Percentiles rank a stretch among this genome's conserved stretches.
Evolutionary conservation across 2,329 filamentous ascomycete species (phyloP).

Genomic region (Claviceps capensis): DNA sequence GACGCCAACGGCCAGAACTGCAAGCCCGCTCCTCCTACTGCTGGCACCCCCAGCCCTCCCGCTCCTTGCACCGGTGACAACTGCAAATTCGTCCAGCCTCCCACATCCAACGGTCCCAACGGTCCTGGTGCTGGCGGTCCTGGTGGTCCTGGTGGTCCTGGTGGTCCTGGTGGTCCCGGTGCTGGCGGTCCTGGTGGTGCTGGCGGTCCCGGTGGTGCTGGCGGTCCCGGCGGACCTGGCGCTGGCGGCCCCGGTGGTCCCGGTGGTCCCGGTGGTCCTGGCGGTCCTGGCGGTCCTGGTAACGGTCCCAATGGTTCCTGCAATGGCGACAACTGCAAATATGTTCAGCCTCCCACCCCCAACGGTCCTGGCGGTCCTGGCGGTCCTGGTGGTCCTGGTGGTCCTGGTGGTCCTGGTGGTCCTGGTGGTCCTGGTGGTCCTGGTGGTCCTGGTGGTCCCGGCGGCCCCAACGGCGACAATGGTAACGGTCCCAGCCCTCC

Average conservation of each 20-base stretch:
- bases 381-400: neutral
- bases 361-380: neutral
- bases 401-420: neutral
- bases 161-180: neutral
- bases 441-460: neutral
- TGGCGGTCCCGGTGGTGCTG: neutral
- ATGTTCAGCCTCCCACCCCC: neutral
- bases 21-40: constrained; percentile 6
- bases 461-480: neutral
- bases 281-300: neutral
- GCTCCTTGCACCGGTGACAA: constrained; percentile 4
- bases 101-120: constrained; percentile 1
- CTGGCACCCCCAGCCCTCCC: neutral
- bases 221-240: neutral
- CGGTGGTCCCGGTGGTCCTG: neutral
- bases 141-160: neutral
- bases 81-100: neutral
- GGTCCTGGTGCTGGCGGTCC: neutral
- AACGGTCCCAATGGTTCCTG: neutral
- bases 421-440: neutral
- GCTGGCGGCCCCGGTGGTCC: neutral
- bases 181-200: neutral
- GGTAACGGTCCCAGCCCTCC: no score
- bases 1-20: constrained; percentile 10
- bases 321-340: constrained; percentile 1